A percentile compares a stretch with the other conserved stretches of the same genome.
phyloP scores from a whole-genome alignment of 225 moss, liverwort and hornwort genomes.

The Ulota crispa region DNA sequence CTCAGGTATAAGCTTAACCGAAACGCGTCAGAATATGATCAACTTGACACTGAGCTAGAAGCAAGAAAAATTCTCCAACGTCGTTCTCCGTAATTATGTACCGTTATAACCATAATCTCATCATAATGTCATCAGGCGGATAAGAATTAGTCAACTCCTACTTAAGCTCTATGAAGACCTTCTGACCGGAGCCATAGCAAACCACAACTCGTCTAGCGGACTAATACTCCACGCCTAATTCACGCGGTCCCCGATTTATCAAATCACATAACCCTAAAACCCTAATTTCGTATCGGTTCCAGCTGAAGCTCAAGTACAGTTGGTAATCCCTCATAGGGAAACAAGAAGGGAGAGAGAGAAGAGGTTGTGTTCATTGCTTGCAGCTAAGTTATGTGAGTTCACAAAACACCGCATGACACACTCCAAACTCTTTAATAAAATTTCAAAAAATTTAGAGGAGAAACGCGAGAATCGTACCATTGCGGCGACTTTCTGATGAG shows the following conservation, averaged over 20 bases:
- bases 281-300: constrained; percentile 10
- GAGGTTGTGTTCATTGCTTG: neutral
- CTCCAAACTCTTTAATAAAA: neutral
- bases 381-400: neutral
- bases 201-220: neutral
- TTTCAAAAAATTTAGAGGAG: neutral
- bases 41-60: neutral
- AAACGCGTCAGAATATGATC: neutral
- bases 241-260: neutral
- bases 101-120: neutral
- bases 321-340: neutral
- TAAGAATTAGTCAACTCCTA: neutral
- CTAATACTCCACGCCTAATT: neutral
- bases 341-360: neutral
- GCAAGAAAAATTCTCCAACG: neutral
- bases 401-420: neutral
- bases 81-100: neutral
- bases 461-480: constrained; percentile 17
- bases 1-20: neutral
- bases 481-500: neutral
- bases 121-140: too few relatives aligned
- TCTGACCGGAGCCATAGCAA: neutral
- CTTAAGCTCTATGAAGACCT: neutral
- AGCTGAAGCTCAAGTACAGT: neutral
- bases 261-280: constrained; percentile 16